A percentile compares a stretch with the other conserved stretches of the same genome.
Evolutionary conservation across 2,329 filamentous ascomycete genomes (phyloP).

Genomic region (Clarireedia hainanense): DNA sequence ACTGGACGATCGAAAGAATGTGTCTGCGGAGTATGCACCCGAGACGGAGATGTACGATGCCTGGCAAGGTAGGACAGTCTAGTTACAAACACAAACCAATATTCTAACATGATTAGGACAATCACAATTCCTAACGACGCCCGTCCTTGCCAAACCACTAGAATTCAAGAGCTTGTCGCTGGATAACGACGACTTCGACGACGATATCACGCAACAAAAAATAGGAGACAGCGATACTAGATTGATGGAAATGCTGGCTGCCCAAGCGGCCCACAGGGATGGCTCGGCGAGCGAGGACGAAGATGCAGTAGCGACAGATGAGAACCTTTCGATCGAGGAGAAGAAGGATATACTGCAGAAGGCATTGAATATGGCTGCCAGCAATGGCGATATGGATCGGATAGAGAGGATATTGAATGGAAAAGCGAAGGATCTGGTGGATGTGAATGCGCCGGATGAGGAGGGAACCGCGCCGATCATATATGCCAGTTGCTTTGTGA

Average conservation of each 20-base stretch:
- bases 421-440: constrained; percentile 65
- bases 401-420: constrained; percentile 70
- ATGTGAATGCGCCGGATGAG: constrained; percentile 82
- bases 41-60: constrained; percentile 99
- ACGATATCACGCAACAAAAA: constrained; percentile 43
- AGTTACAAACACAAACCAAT: constrained; percentile 11
- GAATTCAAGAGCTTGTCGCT: constrained; percentile 76
- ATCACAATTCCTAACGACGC: constrained; percentile 88
- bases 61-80: constrained; percentile 68
- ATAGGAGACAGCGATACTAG: constrained; percentile 75
- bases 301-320: constrained; percentile 67
- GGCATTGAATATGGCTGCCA: constrained; percentile 87
- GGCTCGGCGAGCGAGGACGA: constrained; percentile 68
- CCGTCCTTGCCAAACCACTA: constrained; percentile 74
- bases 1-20: constrained; percentile 74
- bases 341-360: constrained; percentile 80
- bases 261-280: constrained; percentile 79
- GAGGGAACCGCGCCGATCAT: constrained; percentile 95
- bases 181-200: constrained; percentile 68
- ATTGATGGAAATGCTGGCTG: constrained; percentile 91
- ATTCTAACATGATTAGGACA: constrained; percentile 53
- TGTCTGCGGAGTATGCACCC: constrained; percentile 52
- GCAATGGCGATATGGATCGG: constrained; percentile 84
- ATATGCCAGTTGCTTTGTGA: constrained; percentile 94
- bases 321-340: constrained; percentile 65